Evolutionary conservation across 176 grass and related monocot genomes (phyloP), one percentile per base, ranked within the genome.

Genomic region (Oryza brachyantha): DNA sequence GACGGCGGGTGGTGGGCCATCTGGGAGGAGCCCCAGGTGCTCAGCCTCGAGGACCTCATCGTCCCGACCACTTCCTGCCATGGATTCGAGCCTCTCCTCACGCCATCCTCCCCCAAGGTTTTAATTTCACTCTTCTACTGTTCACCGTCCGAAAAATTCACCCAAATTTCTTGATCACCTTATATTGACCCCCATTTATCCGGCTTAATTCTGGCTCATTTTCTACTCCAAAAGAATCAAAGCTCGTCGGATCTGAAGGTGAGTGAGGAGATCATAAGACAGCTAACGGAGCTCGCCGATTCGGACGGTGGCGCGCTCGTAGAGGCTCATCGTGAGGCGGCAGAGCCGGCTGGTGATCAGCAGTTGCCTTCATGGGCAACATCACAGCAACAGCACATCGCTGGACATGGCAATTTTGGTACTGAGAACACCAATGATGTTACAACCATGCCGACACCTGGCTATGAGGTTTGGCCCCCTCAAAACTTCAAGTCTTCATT

Each of bases 1-100:
- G 81, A 41, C 39, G 75, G 41, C 28, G 77, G 31, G 39, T 65
- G 28, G 76, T 89, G 87, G 87, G 28, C 70, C 72, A 77, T 86
- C 75, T 91, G 89, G 84, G 94, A 97, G 48, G 81, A 87, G 68
- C 84, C 87, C 8, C 79, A 86, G 68, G 88, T 99, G 84, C 78
- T 99, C 29, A 93, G 92, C 73, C 55, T 99, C 39, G 90, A 85
- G 68, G 96, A 99, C 81, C 71, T 95, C 5, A 93, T 99, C 80
- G 86, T 95, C 42, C 92, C 92, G 26, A 99, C 92, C 69, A 90
- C 96, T 4, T 74, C 93, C 7, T 81, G 29, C 81, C 96, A 99
- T 91, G 90, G 86, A 4, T 99, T 99, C 89, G 83, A 94, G 74
- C 89, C 96, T 69, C 85, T 93, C 19, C 60, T 88, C 3, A 84